These are phyloP conservation scores for Puccinia brachypodii DNA, from an alignment of 1,284 basidiomycete genomes.

Conservation along the genomic window DNA sequence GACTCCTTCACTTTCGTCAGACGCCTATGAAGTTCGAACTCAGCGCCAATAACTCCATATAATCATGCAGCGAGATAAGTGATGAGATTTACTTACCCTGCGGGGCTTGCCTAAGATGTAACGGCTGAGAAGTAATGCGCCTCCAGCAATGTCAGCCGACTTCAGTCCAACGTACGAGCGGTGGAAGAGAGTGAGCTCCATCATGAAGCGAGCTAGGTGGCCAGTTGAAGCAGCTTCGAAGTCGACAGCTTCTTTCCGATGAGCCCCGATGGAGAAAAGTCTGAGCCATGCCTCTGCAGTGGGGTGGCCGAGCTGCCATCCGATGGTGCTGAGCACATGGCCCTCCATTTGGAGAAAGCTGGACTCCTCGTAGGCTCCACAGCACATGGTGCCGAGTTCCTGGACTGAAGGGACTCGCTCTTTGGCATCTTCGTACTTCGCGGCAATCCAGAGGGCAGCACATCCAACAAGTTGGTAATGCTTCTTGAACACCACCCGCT, in stretches of 20 bases:
- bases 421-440: constrained; percentile 99
- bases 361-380: constrained; percentile 89
- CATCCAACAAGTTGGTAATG: constrained; percentile 99
- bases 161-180: constrained; percentile 85
- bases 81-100: constrained; percentile 63
- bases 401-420: constrained; percentile 93
- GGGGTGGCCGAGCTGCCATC: constrained; percentile 95
- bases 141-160: constrained; percentile 82
- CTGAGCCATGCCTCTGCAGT: constrained; percentile 97
- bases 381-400: constrained; percentile 91
- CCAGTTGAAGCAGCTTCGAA: constrained; percentile 66
- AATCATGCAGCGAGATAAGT: background rate
- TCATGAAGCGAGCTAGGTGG: constrained; percentile 91
- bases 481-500: constrained; percentile 96
- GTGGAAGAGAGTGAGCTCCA: constrained; percentile 98
- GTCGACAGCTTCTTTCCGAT: constrained; percentile 13
- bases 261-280: constrained; percentile 58
- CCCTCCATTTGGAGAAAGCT: constrained; percentile 96
- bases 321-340: constrained; percentile 91
- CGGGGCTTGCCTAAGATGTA: constrained; percentile 77
- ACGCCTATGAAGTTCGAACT: constrained; percentile 40
- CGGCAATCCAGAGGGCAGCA: constrained; percentile 96
- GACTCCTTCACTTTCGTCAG: constrained; percentile 62
- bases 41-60: background rate
- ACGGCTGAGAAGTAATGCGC: constrained; percentile 81